These are phyloP conservation scores for Plectosphaerella sp. DNA, from an alignment of 2,329 filamentous ascomycete species.

Conservation along the genomic window DNA sequence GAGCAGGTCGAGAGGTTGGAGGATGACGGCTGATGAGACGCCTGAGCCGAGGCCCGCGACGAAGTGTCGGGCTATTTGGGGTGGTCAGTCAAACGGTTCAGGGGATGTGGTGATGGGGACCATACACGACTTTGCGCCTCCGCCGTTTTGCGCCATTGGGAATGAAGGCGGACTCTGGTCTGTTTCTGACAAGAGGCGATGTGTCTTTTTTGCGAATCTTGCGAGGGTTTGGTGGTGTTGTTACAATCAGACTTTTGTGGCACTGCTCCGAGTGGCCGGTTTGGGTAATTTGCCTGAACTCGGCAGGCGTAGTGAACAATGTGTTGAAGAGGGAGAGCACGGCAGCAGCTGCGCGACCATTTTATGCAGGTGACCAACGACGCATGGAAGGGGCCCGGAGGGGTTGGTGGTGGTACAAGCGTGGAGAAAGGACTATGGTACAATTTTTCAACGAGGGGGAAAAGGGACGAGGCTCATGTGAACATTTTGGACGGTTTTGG, in stretches of 20 bases:
- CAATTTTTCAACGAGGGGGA: background rate
- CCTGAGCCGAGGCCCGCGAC: constrained; percentile 83
- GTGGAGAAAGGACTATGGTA: no score
- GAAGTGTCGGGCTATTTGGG: constrained; percentile 70
- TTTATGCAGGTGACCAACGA: no score
- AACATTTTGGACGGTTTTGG: no score
- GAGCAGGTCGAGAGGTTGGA: constrained; percentile 92
- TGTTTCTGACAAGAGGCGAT: background rate
- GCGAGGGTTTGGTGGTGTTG: background rate
- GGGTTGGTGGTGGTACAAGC: no score
- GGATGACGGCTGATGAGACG: constrained; percentile 78
- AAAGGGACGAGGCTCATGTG: background rate
- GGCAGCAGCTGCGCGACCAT: no score
- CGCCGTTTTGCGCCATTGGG: constrained; percentile 3
- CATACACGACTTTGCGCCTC: background rate
- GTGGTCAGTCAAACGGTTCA: constrained; percentile 1
- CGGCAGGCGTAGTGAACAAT: no score
- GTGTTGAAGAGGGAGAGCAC: no score
- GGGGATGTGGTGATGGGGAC: background rate
- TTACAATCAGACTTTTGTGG: background rate
- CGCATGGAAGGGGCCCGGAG: no score
- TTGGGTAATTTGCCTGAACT: constrained; percentile 4
- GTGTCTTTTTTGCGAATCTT: background rate
- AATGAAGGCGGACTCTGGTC: background rate
- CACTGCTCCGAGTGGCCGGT: background rate